Conservation (phyloP, 805 yeast genomes). For the Kodamaea laetipori region DNA sequence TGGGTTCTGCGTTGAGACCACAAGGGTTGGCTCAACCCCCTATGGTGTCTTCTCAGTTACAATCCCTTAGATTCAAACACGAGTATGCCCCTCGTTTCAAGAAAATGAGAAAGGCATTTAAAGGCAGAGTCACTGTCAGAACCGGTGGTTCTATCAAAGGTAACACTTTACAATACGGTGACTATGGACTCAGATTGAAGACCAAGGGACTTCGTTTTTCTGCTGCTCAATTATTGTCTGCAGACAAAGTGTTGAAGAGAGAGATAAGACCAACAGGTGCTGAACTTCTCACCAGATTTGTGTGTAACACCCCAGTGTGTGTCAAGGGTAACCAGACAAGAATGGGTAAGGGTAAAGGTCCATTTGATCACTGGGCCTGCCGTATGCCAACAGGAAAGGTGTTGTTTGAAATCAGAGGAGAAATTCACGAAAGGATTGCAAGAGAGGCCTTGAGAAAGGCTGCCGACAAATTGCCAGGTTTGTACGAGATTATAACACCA, state of each 20-base stretch:
- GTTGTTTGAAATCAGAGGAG: slow-evolving; percentile 79
- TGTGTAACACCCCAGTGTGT: slow-evolving; percentile 87
- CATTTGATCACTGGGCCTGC: slow-evolving; percentile 95
- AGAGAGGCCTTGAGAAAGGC: slow-evolving; percentile 89
- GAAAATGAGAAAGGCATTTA: slow-evolving; percentile 73
- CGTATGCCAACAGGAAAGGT: slow-evolving; percentile 96
- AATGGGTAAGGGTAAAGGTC: slow-evolving; percentile 99
- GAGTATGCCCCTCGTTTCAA: slow-evolving; percentile 79
- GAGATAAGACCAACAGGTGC: slow-evolving; percentile 80
- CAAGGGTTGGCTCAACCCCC: background rate
- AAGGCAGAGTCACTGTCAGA: slow-evolving; percentile 92
- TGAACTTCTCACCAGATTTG: slow-evolving; percentile 73
- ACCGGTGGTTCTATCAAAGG: slow-evolving; percentile 95
- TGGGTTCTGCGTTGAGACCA: slow-evolving; percentile 5
- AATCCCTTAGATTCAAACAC: slow-evolving; percentile 52
- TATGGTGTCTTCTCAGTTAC: background rate
- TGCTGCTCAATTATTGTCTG: slow-evolving; percentile 88
- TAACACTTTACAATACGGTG: slow-evolving; percentile 76
- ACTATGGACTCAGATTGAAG: slow-evolving; percentile 82
- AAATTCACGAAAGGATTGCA: slow-evolving; percentile 85
- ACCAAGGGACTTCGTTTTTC: slow-evolving; percentile 85
- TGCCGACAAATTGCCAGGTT: slow-evolving; percentile 88
- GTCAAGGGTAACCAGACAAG: slow-evolving; percentile 97
- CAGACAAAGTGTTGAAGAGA: slow-evolving; percentile 83
- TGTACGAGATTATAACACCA: slow-evolving; percentile 76